Conservation (phyloP, 1,284 basidiomycete genomes). For the Pseudozyma sp. region DNA sequence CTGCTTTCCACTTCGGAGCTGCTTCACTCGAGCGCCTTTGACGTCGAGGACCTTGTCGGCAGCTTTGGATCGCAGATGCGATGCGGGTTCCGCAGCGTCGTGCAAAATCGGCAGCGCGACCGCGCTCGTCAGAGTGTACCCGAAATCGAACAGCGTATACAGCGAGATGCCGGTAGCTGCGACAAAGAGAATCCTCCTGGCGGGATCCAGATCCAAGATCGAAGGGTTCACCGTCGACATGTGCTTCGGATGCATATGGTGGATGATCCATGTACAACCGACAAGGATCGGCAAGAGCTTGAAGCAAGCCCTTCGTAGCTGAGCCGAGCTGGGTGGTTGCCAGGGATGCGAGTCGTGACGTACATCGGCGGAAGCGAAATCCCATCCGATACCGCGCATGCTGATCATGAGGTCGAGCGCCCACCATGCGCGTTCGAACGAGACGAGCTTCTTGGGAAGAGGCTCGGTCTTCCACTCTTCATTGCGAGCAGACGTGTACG, state of each 20-base stretch:
- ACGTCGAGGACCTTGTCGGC: neutral
- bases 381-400: slow-evolving; percentile 58
- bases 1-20: slow-evolving; percentile 5
- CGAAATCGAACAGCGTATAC: slow-evolving; percentile 54
- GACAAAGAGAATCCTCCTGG: slow-evolving; percentile 35
- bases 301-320: slow-evolving; percentile 41
- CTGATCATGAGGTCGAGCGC: slow-evolving; percentile 55
- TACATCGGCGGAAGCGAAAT: slow-evolving; percentile 53
- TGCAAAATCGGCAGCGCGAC: slow-evolving; percentile 44
- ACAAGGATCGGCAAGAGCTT: slow-evolving; percentile 45
- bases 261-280: slow-evolving; percentile 31
- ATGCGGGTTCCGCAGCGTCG: slow-evolving; percentile 13
- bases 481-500: slow-evolving; percentile 27
- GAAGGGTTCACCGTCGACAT: slow-evolving; percentile 29
- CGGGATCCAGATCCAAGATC: slow-evolving; percentile 35
- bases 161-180: slow-evolving; percentile 49
- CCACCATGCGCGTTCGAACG: slow-evolving; percentile 51
- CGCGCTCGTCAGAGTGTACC: slow-evolving; percentile 52
- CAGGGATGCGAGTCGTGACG: slow-evolving; percentile 52
- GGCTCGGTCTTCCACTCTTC: slow-evolving; percentile 47
- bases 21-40: slow-evolving; percentile 7
- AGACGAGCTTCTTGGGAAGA: slow-evolving; percentile 27
- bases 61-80: neutral
- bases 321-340: slow-evolving; percentile 46
- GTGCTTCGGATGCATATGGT: slow-evolving; percentile 36